Percentiles rank a stretch among this genome's conserved stretches.
Evolutionary conservation across 495 filamentous ascomycete species (phyloP).

Genomic region (Penicillium arizonense): DNA sequence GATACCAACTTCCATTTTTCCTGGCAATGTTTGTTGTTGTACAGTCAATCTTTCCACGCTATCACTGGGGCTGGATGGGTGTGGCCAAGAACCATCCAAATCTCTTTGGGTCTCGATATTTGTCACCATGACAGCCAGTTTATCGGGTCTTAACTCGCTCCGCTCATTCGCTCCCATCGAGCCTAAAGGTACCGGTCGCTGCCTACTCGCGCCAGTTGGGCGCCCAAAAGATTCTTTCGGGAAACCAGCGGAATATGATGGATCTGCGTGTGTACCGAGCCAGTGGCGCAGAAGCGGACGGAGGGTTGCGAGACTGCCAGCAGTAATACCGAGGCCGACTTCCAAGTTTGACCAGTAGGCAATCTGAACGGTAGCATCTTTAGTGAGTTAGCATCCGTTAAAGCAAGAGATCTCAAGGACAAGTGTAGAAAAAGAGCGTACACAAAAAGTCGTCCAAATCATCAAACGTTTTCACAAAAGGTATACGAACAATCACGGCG

Average conservation of each 20-base stretch:
- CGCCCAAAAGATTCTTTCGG: conserved; percentile 3
- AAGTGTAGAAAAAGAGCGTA: conserved; percentile 11
- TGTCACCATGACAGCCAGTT: conserved; percentile 37
- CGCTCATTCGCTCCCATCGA: conserved; percentile 27
- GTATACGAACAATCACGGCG: conserved; percentile 41
- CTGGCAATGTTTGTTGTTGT: conserved; percentile 4
- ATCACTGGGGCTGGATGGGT: conserved; percentile 20
- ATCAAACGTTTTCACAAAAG: conserved; percentile 36
- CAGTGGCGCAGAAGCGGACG: conserved; percentile 44
- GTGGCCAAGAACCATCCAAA: conserved; percentile 1
- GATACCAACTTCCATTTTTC: conserved; percentile 30
- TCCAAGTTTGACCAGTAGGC: conserved; percentile 47
- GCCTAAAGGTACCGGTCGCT: conserved; percentile 22
- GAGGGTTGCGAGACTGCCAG: conserved; percentile 46
- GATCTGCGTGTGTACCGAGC: conserved; percentile 25
- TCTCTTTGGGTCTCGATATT: conserved; percentile 37
- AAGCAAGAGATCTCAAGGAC: neutral
- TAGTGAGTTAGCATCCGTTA: neutral
- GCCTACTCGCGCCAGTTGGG: no score
- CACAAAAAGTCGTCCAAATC: conserved; percentile 37
- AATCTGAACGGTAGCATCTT: conserved; percentile 42
- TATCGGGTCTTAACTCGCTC: conserved; percentile 34
- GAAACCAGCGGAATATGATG: conserved; percentile 23
- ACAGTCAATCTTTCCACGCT: conserved; percentile 36
- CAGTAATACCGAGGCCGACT: conserved; percentile 44